Evolutionary conservation across 2,329 filamentous ascomycete species (phyloP), one percentile per base, ranked within the genome.

Genomic region (Cryphonectria nitschkei): DNA sequence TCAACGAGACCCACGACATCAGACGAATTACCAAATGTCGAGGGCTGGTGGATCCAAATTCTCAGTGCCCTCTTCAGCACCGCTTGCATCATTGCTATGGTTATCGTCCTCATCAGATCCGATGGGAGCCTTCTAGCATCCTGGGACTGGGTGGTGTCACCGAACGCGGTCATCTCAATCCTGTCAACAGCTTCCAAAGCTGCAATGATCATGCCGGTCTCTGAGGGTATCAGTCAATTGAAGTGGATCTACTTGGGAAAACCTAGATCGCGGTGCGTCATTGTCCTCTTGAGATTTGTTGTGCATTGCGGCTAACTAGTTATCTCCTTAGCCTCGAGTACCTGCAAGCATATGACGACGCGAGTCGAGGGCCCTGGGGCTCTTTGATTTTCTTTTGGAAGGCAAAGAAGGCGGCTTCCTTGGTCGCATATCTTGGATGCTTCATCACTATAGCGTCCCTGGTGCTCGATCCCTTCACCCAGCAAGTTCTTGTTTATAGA

Each of bases 141-240:
- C 43, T 50, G 46, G 46, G 16, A 22, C 46, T 50, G 46, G 46
- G 46, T 50, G 46, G 46, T 50, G 11, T 65, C 63, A 19, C 63
- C 41, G 11, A 65, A 65, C n/a, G 41, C 63, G 14, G 39, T 65
- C 9, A 50, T 65, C 13, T 65, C 63, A 1, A n/a, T 65, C 16
- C 32, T 65, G 32, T 65, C 63, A 13, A 50, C 63, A 7, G 63
- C 63, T 26, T 65, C 63, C 41, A 65, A 65, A 26, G 41, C 39
- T 26, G 34, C 37, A 26, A 43, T 65, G n/a, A 65, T 65, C 6
- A 22, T 65, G 37, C 37, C 63, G 9, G 63, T 65, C 9, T 34
- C 63, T 13, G 63, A 65, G 32, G 32, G 63, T 13, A 50, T 65
- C 13, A 65, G 63, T 50, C 63, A 65, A 50, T 29, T 65, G 7